phyloP scores from a whole-genome alignment of 257 asterid genomes.

The Vinca minor region DNA sequence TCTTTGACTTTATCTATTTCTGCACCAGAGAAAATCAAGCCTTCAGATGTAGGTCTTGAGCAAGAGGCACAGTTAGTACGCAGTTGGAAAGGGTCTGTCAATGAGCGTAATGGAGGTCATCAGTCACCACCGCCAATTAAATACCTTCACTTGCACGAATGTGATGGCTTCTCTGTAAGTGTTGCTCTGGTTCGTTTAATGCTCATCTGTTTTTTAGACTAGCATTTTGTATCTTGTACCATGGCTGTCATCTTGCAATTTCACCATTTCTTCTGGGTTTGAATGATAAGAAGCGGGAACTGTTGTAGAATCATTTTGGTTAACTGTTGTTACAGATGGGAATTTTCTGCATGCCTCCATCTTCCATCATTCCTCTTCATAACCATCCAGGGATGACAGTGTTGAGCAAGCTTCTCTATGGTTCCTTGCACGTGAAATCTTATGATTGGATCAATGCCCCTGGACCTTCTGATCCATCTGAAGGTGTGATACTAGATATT shows the following conservation, averaged over 20 bases:
- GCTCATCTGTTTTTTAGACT: slow-evolving; percentile 5
- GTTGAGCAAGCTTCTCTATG: slow-evolving; percentile 93
- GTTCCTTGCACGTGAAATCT: slow-evolving; percentile 74
- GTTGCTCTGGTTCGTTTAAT: slow-evolving; percentile 14
- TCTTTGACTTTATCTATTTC: slow-evolving; percentile 14
- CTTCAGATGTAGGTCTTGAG: slow-evolving; percentile 97
- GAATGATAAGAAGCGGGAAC: background rate
- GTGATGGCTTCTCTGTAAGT: slow-evolving; percentile 86
- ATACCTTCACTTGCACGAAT: slow-evolving; percentile 82
- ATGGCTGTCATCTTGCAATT: slow-evolving; percentile 8
- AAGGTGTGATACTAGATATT: slow-evolving; percentile 42
- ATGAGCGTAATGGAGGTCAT: slow-evolving; percentile 44
- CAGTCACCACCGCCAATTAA: slow-evolving; percentile 54
- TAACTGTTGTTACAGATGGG: slow-evolving; percentile 61
- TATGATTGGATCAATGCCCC: slow-evolving; percentile 82
- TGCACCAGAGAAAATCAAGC: slow-evolving; percentile 84
- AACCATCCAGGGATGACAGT: slow-evolving; percentile 99
- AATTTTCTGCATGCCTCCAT: slow-evolving; percentile 92
- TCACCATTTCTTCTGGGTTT: slow-evolving; percentile 3
- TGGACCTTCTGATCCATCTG: slow-evolving; percentile 58
- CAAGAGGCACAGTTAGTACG: slow-evolving; percentile 84
- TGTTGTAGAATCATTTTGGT: background rate
- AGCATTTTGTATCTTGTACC: background rate
- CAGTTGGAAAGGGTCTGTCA: slow-evolving; percentile 52
- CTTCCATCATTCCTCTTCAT: slow-evolving; percentile 92